Base-by-base conservation (phyloP, 805 yeast genomes). In the Hanseniaspora clermontiae region DNA sequence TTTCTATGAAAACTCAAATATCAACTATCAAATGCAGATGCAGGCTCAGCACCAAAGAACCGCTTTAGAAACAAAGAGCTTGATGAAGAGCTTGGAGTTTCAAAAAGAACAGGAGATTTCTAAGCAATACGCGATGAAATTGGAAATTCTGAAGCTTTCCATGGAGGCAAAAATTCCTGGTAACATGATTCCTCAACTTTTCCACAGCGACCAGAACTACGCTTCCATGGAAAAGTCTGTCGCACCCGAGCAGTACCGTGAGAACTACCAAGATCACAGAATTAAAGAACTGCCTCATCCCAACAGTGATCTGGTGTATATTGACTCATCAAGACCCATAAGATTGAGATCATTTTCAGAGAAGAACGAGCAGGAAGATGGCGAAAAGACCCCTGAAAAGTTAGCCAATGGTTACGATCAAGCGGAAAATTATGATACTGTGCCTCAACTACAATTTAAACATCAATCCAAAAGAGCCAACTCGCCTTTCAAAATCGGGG, bases 41-140 rank as follows among this genome's bases (percentile, higher is more conserved):
- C 38, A 31, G 7, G 36, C 31, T 12, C 49, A 46, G 7, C 49
- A 32, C 29, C 49, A 46, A 31, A 32, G 49, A 46, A n/a, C 37
- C 8, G 84, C 27, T 5, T 17, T 46, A 20, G 49, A 46, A 17
- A 34, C 83, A 55, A 72, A 74, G 9, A 76, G 88, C 3, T 73
- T 82, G 32, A 66, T 73, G 29, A 79, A 77, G 60, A 82, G 88
- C 0, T 68, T 87, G 39, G 74, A 75, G 37, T 74, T 84, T 34
- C 74, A 81, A 53, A 67, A 79, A 2, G 89, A 87, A 65, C 91
- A 84, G 64, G 96, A 90, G 66, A 74, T 77, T 46, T 84, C 96
- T 1, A 84, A 83, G 61, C 96, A 89, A 66, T 93, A 84, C 61
- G 82, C 74, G 61, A 83, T 84, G 65, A 77, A 76, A 55, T 70